Base-by-base conservation (phyloP, 139 green algal genomes). In the Picochlorum sp. region DNA sequence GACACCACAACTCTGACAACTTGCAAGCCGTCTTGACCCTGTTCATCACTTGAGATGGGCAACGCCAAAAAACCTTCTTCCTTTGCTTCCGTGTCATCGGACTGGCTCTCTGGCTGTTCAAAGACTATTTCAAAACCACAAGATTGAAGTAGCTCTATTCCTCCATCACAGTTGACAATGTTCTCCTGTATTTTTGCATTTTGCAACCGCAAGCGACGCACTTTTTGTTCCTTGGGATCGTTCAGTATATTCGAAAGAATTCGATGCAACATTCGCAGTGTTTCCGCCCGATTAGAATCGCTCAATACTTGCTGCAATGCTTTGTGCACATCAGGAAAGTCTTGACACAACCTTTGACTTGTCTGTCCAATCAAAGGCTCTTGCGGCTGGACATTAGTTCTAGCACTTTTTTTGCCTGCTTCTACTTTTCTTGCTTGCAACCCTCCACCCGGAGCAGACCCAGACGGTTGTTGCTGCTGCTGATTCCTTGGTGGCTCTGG, bases 51-150 rank as follows among this genome's bases (percentile, higher is more conserved):
- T 20, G 85, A 61, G 4, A 69, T 65, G 57, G 66, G 63, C 29
- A 91, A 50, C 33, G 81, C 74, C 16, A 51, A 57, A 51, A 70
- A 69, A 7, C 77, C 72, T 22, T 84, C 64, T 12, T 80, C 64
- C 22, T 85, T 55, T 18, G 84, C 67, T 8, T 64, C 85, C 29
- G 78, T 67, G 24, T 64, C 35, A 25, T 76, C 70, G 29, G 69
- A 71, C 70, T 81, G 70, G 33, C 37, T 58, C 3, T 14, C 36
- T n/a, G 37, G 31, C 12, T 59, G 55, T n/a, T 80, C 64, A 63
- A 80, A 80, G 3, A 69, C 50, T 0, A 80, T 49, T 35, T 76
- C 59, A 47, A 80, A 81, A 8, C 70, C 70, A 30, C 59, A 75
- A 3, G 71, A 70, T 36, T 72, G 70, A 45, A 74, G 44, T 30